phyloP scores from a whole-genome alignment of 2,329 filamentous ascomycete species.

The Gaeumannomyces tritici region DNA sequence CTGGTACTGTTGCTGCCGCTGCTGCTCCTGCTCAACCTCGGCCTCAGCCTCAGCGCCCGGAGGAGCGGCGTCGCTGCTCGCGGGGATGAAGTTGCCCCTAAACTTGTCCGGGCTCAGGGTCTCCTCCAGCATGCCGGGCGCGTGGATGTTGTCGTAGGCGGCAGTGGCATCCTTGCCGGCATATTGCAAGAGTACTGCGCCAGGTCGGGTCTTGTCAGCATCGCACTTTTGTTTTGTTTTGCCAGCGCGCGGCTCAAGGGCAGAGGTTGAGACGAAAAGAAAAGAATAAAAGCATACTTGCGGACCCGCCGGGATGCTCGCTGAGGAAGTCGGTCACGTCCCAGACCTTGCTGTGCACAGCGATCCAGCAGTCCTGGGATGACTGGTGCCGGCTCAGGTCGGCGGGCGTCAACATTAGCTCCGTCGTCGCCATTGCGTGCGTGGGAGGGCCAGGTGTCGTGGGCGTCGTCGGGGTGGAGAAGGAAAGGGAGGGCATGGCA shows the following conservation, averaged over 20 bases:
- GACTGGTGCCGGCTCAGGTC: constrained; percentile 5
- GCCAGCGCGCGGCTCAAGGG: too few species aligned
- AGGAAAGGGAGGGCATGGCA: not conserved
- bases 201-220: constrained; percentile 19
- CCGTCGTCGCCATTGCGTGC: not conserved
- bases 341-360: constrained; percentile 3
- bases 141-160: constrained; percentile 41
- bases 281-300: constrained; percentile 21
- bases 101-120: constrained; percentile 34
- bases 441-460: not conserved
- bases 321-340: constrained; percentile 6
- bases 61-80: constrained; percentile 24
- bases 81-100: constrained; percentile 35
- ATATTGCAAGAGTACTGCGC: constrained; percentile 41
- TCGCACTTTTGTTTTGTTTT: not conserved
- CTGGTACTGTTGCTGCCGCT: not conserved
- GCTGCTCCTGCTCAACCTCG: constrained; percentile 8
- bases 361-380: constrained; percentile 4
- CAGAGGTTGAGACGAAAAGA: not conserved
- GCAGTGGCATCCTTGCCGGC: constrained; percentile 44
- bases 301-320: constrained; percentile 18
- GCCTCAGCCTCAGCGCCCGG: constrained; percentile 6
- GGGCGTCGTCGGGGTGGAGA: not conserved
- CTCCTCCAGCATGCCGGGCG: constrained; percentile 26
- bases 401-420: not conserved